Evolutionary conservation across 2,329 filamentous ascomycete genomes (phyloP), one percentile per base, ranked within the genome.

Genomic region (Cladophialophora yegresii): DNA sequence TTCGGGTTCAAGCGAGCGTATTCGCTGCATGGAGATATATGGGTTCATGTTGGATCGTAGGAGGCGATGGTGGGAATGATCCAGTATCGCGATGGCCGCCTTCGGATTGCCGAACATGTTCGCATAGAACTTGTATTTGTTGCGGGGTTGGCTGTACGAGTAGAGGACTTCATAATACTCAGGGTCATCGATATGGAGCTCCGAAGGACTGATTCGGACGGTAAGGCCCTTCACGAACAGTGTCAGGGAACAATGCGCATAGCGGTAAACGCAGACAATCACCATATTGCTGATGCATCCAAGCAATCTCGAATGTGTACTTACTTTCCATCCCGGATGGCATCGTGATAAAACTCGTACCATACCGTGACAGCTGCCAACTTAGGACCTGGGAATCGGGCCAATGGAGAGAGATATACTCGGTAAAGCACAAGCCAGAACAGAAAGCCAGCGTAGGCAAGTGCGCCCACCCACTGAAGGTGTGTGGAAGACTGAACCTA

Each of bases 91-190:
- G n/a, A 26, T 26, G 10, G 47, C 20, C 3, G 20, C 47, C 47
- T 23, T 23, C 20, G 20, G 4, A 8, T 50, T 50, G 3, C 26
- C 26, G 26, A 28, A 28, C 26, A 28, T 28, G 7, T 26, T 50
- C 20, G 47, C 47, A 50, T 50, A 26, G 47, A 50, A 50, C 23
- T 26, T 50, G 20, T 50, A 50, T 16, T 26, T 50, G 47, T 50
- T 12, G 23, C 20, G 47, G 1, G 7, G 20, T 23, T 26, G 8
- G 47, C 10, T 10, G n/a, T 16, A 26, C 23, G 47, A 50, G 47
- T 50, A 50, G 20, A 12, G 47, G 20, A 50, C 4, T 50, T 26
- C 47, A 9, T 26, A 26, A 50, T 23, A 26, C 12, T 12, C 47
- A 0, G 47, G 47, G 23, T 50, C 47, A 26, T 50, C 47, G 47